These are phyloP conservation scores for Ustilago nuda DNA, from an alignment of 1,284 basidiomycete species.

Conservation along the genomic window DNA sequence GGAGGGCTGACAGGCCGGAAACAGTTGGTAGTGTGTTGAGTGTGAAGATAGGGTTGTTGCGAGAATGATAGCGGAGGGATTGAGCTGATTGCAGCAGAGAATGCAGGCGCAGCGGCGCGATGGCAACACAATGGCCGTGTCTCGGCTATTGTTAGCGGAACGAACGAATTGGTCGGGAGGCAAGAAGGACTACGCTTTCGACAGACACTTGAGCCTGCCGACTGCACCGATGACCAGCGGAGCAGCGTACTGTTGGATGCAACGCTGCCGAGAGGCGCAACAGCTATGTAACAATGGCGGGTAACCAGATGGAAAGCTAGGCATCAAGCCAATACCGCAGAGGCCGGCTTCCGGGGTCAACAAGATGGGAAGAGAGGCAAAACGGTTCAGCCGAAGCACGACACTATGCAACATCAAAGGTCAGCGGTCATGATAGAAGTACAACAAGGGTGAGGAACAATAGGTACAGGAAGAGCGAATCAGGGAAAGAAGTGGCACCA, in stretches of 20 bases:
- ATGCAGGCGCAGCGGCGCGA: neutral
- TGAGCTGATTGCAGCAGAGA: neutral
- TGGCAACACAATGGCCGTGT: neutral
- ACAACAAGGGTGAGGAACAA: neutral
- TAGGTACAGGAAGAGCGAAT: neutral
- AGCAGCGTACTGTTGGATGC: neutral
- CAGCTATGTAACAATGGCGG: neutral
- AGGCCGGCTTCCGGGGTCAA: neutral
- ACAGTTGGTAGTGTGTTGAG: neutral
- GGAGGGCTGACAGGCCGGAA: neutral
- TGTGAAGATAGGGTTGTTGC: neutral
- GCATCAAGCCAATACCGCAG: conserved; percentile 1
- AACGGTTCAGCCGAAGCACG: too few species aligned
- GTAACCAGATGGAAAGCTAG: neutral
- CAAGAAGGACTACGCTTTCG: neutral
- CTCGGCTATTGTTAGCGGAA: neutral
- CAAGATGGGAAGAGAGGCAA: neutral
- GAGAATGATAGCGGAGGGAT: neutral
- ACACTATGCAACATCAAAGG: neutral
- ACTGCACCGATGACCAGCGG: neutral
- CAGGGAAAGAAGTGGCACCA: conserved; percentile 2
- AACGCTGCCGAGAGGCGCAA: neutral
- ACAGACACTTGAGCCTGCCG: neutral
- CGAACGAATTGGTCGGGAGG: neutral
- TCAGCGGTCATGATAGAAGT: neutral